Base-by-base conservation (phyloP, 2,329 filamentous ascomycete genomes). In the Microcyclospora pomicola region DNA sequence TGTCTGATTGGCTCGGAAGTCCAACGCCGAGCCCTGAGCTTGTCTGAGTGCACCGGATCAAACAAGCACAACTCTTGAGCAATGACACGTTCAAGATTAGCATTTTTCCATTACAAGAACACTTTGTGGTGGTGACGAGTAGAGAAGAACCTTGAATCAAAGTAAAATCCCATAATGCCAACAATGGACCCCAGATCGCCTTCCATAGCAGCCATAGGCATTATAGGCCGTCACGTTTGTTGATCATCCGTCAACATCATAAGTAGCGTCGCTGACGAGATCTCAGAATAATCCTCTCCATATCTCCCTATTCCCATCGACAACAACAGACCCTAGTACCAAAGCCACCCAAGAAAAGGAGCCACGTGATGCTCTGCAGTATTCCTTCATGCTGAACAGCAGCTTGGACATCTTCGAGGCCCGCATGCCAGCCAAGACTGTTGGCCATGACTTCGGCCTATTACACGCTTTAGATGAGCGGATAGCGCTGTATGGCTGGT, bases 371-470 rank as follows among this genome's bases (percentile, higher is more conserved):
- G 71, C 76, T n/a, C 73, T 96, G 9, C 85, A 94, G 58, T 95
- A 91, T 67, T 85, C 82, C 28, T 86, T 96, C 52, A 73, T 95
- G 35, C 76, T 96, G 44, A 91, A 86, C 49, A 82, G 81, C 41
- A 91, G 83, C 41, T 80, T 98, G 49, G 91, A 98, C 63, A 78
- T 96, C 47, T 95, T 98, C 62, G 84, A 91, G 52, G 75, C 87
- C 42, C 84, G 86, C 41, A 72, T 83, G 47, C 80, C 80, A 38
- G 72, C 77, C 53, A 80, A 81, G 52, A 74, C 72, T 15, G 65
- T 74, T 42, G 82, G 84, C 36, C 86, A 91, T 50, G 88, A 96
- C 59, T 80, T 91, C 48, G 88, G 91, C 24, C 73, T 96, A 10
- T 72, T 98, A 36, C 88, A 96, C 64, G 86, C 87, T 42, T 72